Percentiles rank a stretch among this genome's conserved stretches.
Conservation (phyloP, 2,329 filamentous ascomycete genomes). For the Cladorrhinum sp. region DNA sequence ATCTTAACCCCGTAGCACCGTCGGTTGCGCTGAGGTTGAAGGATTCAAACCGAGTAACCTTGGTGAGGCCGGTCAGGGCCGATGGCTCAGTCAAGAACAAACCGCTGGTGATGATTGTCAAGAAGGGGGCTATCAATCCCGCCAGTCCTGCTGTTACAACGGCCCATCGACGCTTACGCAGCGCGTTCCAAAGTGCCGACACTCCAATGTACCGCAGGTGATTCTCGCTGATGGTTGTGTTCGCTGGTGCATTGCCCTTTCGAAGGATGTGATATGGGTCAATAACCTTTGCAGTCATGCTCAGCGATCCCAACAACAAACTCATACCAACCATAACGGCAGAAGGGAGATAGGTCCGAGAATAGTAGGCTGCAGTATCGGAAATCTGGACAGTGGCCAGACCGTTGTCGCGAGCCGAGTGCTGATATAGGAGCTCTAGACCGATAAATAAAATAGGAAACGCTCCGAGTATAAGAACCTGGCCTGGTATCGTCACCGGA, state of each 20-base stretch:
- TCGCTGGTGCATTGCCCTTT: background rate
- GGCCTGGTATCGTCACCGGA: background rate
- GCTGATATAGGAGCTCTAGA: slow-evolving; percentile 2
- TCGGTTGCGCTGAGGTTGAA: background rate
- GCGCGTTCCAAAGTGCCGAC: background rate
- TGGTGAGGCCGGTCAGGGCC: background rate
- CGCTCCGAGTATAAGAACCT: background rate
- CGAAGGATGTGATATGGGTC: slow-evolving; percentile 1
- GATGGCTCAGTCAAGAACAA: background rate
- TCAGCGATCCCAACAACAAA: background rate
- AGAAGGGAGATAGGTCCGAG: slow-evolving; percentile 2
- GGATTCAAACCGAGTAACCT: background rate
- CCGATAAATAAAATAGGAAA: background rate
- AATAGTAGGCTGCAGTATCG: background rate
- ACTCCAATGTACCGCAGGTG: background rate
- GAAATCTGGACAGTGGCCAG: background rate
- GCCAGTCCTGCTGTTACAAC: background rate
- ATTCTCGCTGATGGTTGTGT: background rate
- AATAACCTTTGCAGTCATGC: background rate
- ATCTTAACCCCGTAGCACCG: background rate
- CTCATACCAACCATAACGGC: slow-evolving; percentile 6
- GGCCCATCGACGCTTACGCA: background rate
- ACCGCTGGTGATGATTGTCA: slow-evolving; percentile 5
- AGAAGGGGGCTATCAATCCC: background rate
- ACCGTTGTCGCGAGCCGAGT: background rate